A percentile compares a stretch with the other conserved stretches of the same genome.
These are phyloP conservation scores for Annulohypoxylon bovei DNA, from an alignment of 495 filamentous ascomycete genomes.

Conservation along the genomic window DNA sequence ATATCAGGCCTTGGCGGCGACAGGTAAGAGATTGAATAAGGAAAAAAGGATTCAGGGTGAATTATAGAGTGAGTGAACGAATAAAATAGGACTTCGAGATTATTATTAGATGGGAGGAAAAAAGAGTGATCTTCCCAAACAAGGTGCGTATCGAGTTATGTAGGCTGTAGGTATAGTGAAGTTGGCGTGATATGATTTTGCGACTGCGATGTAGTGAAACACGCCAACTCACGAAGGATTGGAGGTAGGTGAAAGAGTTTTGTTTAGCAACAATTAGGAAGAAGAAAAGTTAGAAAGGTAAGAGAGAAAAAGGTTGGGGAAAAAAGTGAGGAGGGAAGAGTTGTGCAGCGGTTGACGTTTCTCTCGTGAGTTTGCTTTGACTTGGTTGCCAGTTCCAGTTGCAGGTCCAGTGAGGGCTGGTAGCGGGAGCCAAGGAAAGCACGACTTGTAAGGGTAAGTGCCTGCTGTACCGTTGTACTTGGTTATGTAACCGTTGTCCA, in stretches of 20 bases:
- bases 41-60: conserved; percentile 21
- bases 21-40: neutral
- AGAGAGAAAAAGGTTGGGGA: conserved; percentile 7
- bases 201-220: conserved; percentile 30
- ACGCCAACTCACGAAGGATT: conserved; percentile 22
- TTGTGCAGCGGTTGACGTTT: conserved; percentile 16
- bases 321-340: conserved; percentile 9
- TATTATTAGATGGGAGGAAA: conserved; percentile 31
- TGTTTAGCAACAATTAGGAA: conserved; percentile 9
- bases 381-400: conserved; percentile 33
- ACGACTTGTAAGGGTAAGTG: conserved; percentile 21
- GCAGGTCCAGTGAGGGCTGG: conserved; percentile 4
- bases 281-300: conserved; percentile 6
- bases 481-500: neutral
- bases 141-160: conserved; percentile 25
- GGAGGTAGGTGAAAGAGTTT: conserved; percentile 1
- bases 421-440: conserved; percentile 24
- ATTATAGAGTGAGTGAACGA: conserved; percentile 26
- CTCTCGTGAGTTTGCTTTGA: conserved; percentile 36
- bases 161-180: conserved; percentile 31
- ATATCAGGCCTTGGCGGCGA: neutral
- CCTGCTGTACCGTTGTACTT: conserved; percentile 19
- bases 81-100: conserved; percentile 15
- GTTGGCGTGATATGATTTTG: conserved; percentile 13
- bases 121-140: conserved; percentile 38